Base-by-base conservation (phyloP, 306 rosid genomes). In the Pachyrhizus erosus region DNA sequence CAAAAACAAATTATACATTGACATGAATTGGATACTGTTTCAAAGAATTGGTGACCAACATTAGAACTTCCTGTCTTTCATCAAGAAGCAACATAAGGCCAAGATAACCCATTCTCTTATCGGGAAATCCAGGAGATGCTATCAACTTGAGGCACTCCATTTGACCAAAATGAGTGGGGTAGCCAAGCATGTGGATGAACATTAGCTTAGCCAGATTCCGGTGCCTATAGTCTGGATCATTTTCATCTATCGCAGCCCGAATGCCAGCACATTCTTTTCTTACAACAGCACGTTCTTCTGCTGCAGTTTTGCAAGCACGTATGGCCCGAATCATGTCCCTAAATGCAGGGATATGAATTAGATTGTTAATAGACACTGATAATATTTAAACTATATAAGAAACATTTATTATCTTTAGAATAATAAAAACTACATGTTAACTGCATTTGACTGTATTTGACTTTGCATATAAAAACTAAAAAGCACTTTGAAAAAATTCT, bases 171-270 rank as follows among this genome's bases (percentile, higher is more conserved):
- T 64, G 24, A 17, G 70, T 64, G 24, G 70, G 24, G 45, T 64
- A 64, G 45, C 70, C 70, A 64, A 64, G 70, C 70, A 64, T 64
- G 70, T 64, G 70, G 70, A 64, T 64, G 70, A 64, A 64, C 70
- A 64, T 64, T 33, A 64, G 70, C 70, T 64, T 64, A 33, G 70
- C 70, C 70, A 64, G 70, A 64, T 64, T 64, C 70, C 70, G 70
- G 10, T 64, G 70, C 24, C 23, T 33, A 17, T 64, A 64, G 23
- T 15, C 24, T 1, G 17, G 45, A 17, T 64, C 24, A 64, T 64
- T 33, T 15, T 33, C 45, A 64, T 64, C 34, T 15, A 64, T 64
- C 17, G 70, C 3, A 64, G 70, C 42, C 17, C 70, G 70, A 33
- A 64, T 64, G 24, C 45, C 70, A 64, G 70, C 70, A 17, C 70